Percentiles rank a stretch among this genome's conserved stretches.
Evolutionary conservation across 2,329 filamentous ascomycete species (phyloP).

Genomic region (Cercospora nicotianae): DNA sequence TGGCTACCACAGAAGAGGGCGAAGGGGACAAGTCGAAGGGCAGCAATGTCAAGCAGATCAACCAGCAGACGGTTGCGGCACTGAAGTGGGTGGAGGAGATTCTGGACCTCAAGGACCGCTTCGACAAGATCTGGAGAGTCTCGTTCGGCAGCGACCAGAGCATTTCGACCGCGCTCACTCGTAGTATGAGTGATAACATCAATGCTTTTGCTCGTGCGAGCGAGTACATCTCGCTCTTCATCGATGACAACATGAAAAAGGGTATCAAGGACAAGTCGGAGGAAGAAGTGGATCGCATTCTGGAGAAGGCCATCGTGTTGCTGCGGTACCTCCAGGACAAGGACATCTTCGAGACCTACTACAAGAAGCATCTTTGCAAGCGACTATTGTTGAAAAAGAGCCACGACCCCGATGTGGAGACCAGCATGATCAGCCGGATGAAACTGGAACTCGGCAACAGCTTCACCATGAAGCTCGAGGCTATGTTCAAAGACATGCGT

Average conservation of each 20-base stretch:
- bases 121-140: conserved; percentile 71
- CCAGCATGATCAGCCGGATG: conserved; percentile 94
- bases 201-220: conserved; percentile 80
- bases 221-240: conserved; percentile 93
- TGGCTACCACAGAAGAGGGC: conserved; percentile 54
- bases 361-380: conserved; percentile 93
- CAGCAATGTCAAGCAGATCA: conserved; percentile 53
- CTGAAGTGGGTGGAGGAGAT: conserved; percentile 96
- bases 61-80: conserved; percentile 80
- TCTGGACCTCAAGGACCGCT: conserved; percentile 80
- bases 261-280: conserved; percentile 93
- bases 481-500: conserved; percentile 96
- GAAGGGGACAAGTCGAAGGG: conserved; percentile 51
- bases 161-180: conserved; percentile 78
- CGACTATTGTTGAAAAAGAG: conserved; percentile 85
- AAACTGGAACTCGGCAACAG: conserved; percentile 94
- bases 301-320: conserved; percentile 87
- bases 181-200: conserved; percentile 90
- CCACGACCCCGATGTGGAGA: conserved; percentile 87
- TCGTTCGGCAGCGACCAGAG: conserved; percentile 75
- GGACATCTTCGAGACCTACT: conserved; percentile 94
- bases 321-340: conserved; percentile 88
- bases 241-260: conserved; percentile 93
- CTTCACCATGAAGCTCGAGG: conserved; percentile 89
- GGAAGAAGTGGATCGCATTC: conserved; percentile 74